Conservation (phyloP, 2,329 filamentous ascomycete species). For the Penicillium sp. region DNA sequence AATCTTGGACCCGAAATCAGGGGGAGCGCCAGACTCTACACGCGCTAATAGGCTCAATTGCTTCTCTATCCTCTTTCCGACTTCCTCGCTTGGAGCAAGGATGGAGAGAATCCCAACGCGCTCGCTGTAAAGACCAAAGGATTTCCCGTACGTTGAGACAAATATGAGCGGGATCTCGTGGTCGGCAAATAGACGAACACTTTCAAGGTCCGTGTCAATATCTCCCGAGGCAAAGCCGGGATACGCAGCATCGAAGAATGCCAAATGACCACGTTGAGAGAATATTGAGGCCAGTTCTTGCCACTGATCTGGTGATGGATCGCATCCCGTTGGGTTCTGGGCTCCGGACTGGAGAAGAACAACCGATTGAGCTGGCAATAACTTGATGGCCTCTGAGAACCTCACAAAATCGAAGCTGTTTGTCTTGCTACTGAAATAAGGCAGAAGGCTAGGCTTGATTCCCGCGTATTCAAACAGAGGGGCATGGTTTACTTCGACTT, state of each 20-base stretch:
- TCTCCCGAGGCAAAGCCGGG: conserved; percentile 16
- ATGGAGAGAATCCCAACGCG: conserved; percentile 12
- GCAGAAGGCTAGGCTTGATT: conserved; percentile 10
- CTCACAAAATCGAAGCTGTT: conserved; percentile 10
- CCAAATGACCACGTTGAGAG: conserved; percentile 8
- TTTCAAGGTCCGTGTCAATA: conserved; percentile 9
- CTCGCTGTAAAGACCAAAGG: conserved; percentile 17
- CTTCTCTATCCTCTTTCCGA: conserved; percentile 3
- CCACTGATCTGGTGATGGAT: conserved; percentile 15
- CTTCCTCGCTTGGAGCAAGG: conserved; percentile 8
- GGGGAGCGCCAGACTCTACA: conserved; percentile 9
- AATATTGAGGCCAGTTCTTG: conserved; percentile 8
- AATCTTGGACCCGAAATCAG: conserved; percentile 14
- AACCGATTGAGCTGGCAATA: conserved; percentile 13
- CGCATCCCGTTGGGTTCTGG: conserved; percentile 17
- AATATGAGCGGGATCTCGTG: conserved; percentile 11
- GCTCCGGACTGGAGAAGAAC: conserved; percentile 14
- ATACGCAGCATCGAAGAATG: conserved; percentile 17
- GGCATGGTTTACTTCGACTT: conserved; percentile 10
- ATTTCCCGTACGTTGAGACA: conserved; percentile 14
- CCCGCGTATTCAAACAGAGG: conserved; percentile 7
- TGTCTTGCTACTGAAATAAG: conserved; percentile 11
- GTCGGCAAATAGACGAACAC: conserved; percentile 12
- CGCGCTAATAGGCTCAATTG: conserved; percentile 9
- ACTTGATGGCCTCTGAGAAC: conserved; percentile 3